Evolutionary conservation across 2,329 filamentous ascomycete genomes (phyloP).

Genomic region (Shiraia sp.): DNA sequence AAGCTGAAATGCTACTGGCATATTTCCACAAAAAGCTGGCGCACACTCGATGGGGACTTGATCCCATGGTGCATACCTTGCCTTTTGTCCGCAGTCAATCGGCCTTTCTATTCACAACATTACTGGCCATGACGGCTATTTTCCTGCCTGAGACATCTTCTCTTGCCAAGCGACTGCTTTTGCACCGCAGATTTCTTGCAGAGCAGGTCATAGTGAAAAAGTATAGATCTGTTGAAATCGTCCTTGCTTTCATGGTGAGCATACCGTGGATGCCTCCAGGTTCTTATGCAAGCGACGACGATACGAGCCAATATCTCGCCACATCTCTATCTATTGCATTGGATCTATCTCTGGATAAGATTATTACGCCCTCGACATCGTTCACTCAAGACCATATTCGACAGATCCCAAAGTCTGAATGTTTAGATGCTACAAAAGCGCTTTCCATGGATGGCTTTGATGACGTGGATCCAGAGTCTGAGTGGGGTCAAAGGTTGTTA

Average conservation of each 20-base stretch:
- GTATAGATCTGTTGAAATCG: slow-evolving; percentile 72
- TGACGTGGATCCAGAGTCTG: slow-evolving; percentile 63
- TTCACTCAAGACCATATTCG: slow-evolving; percentile 52
- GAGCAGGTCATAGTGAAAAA: slow-evolving; percentile 64
- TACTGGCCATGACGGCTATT: slow-evolving; percentile 69
- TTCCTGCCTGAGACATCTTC: slow-evolving; percentile 68
- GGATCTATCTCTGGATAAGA: slow-evolving; percentile 71
- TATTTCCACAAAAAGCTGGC: slow-evolving; percentile 72
- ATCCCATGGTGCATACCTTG: slow-evolving; percentile 67
- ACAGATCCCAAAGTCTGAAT: slow-evolving; percentile 65
- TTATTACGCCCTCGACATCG: slow-evolving; percentile 61
- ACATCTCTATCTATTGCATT: slow-evolving; percentile 71
- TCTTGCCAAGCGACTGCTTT: slow-evolving; percentile 66
- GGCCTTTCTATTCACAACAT: slow-evolving; percentile 72
- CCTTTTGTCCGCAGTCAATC: slow-evolving; percentile 69
- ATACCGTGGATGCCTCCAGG: slow-evolving; percentile 76
- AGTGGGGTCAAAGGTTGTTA: slow-evolving; percentile 63
- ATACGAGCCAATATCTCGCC: slow-evolving; percentile 72
- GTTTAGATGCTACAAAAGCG: slow-evolving; percentile 68
- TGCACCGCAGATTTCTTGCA: slow-evolving; percentile 66
- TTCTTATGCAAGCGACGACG: slow-evolving; percentile 69
- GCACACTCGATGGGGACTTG: slow-evolving; percentile 75
- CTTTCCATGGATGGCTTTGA: slow-evolving; percentile 70
- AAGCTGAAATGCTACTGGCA: slow-evolving; percentile 65
- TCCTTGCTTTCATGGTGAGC: slow-evolving; percentile 75